Conservation (phyloP, 2,329 filamentous ascomycete species). For the Fusarium verticillioides region DNA sequence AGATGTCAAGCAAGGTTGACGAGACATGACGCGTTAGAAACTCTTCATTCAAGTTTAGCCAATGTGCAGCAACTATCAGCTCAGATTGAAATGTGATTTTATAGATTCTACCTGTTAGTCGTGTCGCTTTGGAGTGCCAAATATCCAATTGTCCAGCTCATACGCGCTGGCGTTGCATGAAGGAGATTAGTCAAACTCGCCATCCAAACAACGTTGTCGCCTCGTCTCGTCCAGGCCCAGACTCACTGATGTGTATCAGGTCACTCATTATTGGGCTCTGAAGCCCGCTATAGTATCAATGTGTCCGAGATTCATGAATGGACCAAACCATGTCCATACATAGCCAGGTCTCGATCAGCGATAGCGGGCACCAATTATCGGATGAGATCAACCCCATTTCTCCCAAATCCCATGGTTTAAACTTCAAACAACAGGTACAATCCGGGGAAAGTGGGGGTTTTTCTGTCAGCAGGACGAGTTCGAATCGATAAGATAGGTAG, state of each 20-base stretch:
- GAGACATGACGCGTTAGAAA: too few relatives aligned
- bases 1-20: fast-evolving
- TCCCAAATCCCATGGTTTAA: not conserved
- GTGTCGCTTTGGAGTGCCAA: too few relatives aligned
- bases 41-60: fast-evolving
- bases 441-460: conserved; percentile 11
- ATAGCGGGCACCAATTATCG: conserved; percentile 6
- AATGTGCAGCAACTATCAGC: too few relatives aligned
- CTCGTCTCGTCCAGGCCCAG: not conserved
- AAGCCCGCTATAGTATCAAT: not conserved
- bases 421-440: not conserved
- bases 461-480: not conserved
- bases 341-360: not conserved
- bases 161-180: not conserved
- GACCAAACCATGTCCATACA: not conserved
- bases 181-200: too few relatives aligned
- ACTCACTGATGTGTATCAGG: not conserved
- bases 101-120: fast-evolving
- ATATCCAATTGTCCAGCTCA: not conserved
- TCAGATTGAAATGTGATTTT: not conserved
- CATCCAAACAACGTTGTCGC: too few relatives aligned
- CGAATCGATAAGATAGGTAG: not conserved
- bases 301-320: not conserved
- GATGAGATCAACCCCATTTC: not conserved
- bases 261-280: not conserved